A percentile compares a stretch with the other conserved stretches of the same genome.
Conservation (phyloP, 2,329 filamentous ascomycete genomes). For the Aspergillus bombycis region DNA sequence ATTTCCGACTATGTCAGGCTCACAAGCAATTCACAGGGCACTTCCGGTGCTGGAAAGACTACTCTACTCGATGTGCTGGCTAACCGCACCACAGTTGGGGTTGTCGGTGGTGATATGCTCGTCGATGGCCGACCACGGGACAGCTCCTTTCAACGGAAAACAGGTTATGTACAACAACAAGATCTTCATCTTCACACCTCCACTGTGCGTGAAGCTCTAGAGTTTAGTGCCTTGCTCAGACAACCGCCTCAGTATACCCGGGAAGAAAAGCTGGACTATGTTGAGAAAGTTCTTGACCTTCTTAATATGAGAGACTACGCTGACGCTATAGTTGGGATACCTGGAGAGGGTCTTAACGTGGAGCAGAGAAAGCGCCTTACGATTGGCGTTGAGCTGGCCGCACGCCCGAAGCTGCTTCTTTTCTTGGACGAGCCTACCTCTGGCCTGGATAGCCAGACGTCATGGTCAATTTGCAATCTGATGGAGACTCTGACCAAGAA, state of each 20-base stretch:
- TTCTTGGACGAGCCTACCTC: conserved; percentile 92
- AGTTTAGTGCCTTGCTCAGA: conserved; percentile 81
- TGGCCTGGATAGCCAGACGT: conserved; percentile 85
- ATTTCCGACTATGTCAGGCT: not conserved
- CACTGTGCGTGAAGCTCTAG: conserved; percentile 82
- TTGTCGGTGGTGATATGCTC: conserved; percentile 66
- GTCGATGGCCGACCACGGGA: conserved; percentile 62
- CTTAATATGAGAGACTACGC: conserved; percentile 86
- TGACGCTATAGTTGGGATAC: conserved; percentile 84
- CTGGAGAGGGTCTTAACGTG: conserved; percentile 70
- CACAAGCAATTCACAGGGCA: conserved; percentile 41
- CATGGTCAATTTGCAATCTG: conserved; percentile 82
- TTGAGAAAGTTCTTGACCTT: conserved; percentile 73
- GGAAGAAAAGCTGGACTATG: conserved; percentile 78
- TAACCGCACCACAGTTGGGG: conserved; percentile 60
- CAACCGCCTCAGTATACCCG: conserved; percentile 71
- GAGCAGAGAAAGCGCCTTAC: conserved; percentile 73
- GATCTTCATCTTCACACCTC: conserved; percentile 78
- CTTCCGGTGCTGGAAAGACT: conserved; percentile 63
- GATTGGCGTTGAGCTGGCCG: conserved; percentile 90
- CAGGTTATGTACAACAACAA: conserved; percentile 69
- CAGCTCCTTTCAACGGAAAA: conserved; percentile 60
- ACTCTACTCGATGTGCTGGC: conserved; percentile 61
- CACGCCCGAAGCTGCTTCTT: conserved; percentile 82
- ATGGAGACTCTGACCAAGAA: conserved; percentile 83